Base-by-base conservation (phyloP, 2,329 filamentous ascomycete genomes). In the Orbilia brochopaga region DNA sequence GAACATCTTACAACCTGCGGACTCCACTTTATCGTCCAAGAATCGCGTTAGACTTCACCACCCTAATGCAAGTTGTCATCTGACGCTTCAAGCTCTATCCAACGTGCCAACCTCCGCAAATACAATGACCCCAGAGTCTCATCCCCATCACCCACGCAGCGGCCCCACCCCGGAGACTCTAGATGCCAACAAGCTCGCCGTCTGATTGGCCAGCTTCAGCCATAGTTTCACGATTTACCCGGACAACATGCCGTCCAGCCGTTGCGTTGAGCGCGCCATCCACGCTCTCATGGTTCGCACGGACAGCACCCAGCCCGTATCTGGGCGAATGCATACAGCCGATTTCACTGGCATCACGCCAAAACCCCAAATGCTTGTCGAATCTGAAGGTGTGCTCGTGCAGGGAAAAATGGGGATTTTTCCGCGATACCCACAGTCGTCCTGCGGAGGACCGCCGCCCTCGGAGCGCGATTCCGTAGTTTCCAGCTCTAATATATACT, bases 161-260 rank as follows among this genome's bases (percentile, higher is more conserved):
- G 10, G 48, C 66, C 66, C 66, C 66, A 70, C 66, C 46, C 37
- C 56, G 59, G 53, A 37, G 27, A 17, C 54, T 64, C 37, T 42
- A 42, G 48, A 70, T 50, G 27, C 27, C 35, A 54, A 42, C 30
- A 23, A 51, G 21, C 21, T 15, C 17, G n/a, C 17, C 21, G 11
- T 62, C 15, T 60, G 30, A 70, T 70, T 70, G 66, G 66, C 40
- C 15, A 55, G 48, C 30, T 52, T 54, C 66, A 70, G 66, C 59
- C 66, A 30, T 55, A 30, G 66, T 70, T 70, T 70, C 66, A 70
- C 54, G 60, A 70, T 70, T 70, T 70, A 70, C 23, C 66, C 66
- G 66, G 61, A 40, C 23, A 60, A 50, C 56, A 53, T 51, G 37
- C 37, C 13, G 44, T 51, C 55, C 46, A 58, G 15, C 53, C 48